Evolutionary conservation across 331 rosid genomes (phyloP).

Genomic region (Malus hybrid): DNA sequence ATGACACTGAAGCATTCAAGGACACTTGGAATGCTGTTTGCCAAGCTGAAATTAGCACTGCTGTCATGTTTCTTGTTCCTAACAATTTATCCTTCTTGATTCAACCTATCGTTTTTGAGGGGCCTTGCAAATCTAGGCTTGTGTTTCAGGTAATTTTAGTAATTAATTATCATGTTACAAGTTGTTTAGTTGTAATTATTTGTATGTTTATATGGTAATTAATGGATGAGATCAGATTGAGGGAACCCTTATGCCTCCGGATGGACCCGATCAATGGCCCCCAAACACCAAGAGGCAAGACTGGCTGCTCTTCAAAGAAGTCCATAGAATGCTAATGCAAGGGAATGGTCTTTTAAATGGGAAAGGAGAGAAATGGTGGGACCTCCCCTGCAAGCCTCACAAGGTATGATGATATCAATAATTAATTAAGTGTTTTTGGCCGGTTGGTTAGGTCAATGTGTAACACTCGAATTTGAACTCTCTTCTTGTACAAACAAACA

Average conservation of each 20-base stretch:
- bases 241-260: constrained; percentile 54
- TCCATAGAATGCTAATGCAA: constrained; percentile 43
- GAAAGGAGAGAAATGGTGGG: constrained; percentile 76
- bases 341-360: constrained; percentile 63
- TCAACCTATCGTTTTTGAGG: constrained; percentile 52
- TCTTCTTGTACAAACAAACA: too few species aligned
- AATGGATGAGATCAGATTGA: constrained; percentile 33
- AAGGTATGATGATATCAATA: constrained; percentile 23
- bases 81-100: constrained; percentile 39
- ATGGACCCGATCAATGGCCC: constrained; percentile 61
- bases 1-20: constrained; percentile 52
- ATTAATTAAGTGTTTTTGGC: not conserved
- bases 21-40: constrained; percentile 67
- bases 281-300: constrained; percentile 34
- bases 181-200: not conserved
- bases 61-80: constrained; percentile 32
- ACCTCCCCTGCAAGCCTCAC: constrained; percentile 74
- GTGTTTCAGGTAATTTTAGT: constrained; percentile 35
- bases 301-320: constrained; percentile 59
- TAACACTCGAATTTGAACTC: not conserved
- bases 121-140: constrained; percentile 48
- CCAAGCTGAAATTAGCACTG: constrained; percentile 20
- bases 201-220: not conserved
- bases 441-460: too few species aligned
- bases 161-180: not conserved